Evolutionary conservation across 2,329 filamentous ascomycete species (phyloP).

Genomic region (Bipolaris sorokiniana): DNA sequence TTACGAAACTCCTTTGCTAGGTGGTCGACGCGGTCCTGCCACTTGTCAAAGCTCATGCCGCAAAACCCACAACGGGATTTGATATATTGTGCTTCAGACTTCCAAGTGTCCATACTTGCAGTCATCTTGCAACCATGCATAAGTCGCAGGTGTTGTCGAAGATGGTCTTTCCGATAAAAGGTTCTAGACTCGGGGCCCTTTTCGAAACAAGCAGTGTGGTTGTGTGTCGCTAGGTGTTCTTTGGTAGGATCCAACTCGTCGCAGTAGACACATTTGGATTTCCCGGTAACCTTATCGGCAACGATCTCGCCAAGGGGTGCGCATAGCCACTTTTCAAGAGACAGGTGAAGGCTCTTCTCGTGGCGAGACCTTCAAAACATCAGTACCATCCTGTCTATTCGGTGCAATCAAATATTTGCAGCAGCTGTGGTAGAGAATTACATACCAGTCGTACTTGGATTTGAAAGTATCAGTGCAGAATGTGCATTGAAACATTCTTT

Average conservation of each 20-base stretch:
- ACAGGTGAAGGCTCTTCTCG: slow-evolving; percentile 49
- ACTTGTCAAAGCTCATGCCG: slow-evolving; percentile 54
- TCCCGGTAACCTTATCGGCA: slow-evolving; percentile 61
- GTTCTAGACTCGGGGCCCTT: slow-evolving; percentile 67
- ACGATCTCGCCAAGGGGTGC: slow-evolving; percentile 65
- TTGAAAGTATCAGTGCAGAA: slow-evolving; percentile 51
- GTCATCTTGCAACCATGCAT: slow-evolving; percentile 68
- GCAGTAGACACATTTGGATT: slow-evolving; percentile 66
- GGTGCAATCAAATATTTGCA: neutral
- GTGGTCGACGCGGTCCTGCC: slow-evolving; percentile 61
- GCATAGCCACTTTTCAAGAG: slow-evolving; percentile 58
- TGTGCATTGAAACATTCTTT: slow-evolving; percentile 47
- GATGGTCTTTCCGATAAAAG: slow-evolving; percentile 68
- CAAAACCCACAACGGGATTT: slow-evolving; percentile 64
- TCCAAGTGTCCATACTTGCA: slow-evolving; percentile 69
- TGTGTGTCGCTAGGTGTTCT: slow-evolving; percentile 65
- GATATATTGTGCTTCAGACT: slow-evolving; percentile 61
- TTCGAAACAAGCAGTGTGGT: slow-evolving; percentile 69
- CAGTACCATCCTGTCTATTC: neutral
- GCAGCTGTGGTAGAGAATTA: neutral
- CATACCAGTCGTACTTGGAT: slow-evolving; percentile 49
- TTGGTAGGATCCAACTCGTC: slow-evolving; percentile 59
- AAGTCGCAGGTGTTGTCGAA: slow-evolving; percentile 65
- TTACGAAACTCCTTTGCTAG: slow-evolving; percentile 62
- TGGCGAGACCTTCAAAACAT: slow-evolving; percentile 48